Base-by-base conservation (phyloP, 805 yeast species). In the Wickerhamomyces rabaulensis region DNA sequence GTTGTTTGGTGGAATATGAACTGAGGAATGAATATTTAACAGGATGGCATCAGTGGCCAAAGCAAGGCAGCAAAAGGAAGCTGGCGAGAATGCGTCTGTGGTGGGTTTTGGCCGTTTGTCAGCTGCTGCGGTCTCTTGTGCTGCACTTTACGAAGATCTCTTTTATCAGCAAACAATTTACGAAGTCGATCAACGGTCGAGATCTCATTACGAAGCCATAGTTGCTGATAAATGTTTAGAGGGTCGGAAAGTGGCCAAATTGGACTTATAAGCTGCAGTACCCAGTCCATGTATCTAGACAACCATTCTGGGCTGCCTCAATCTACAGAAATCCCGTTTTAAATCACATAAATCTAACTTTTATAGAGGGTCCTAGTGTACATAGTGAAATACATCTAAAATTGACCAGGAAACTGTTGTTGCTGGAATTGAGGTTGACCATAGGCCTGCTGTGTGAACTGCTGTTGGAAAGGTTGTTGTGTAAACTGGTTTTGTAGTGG, bases 371-470 rank as follows among this genome's bases (percentile, higher is more conserved):
- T 8, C n/a, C n/a, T 27, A 27, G n/a, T 27, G 31, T 27, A 27
- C 31, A 27, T 27, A 27, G 13, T 12, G 31, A 27, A 4, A 13
- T 13, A 27, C 31, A 27, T 20, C 39, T 36, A 36, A n/a, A 42
- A 22, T 22, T 45, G 48, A 26, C 39, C 38, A 35, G 39, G 22
- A 19, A 27, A 41, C 40, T 42, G 49, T 17, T 42, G 51, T 16
- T 38, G 42, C 19, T 39, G 46, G 10, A 13, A 27, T 2, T 27
- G n/a, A 19, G 36, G 47, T 21, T 35, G 44, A 19, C 42, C 52
- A 31, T 39, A 39, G 4, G 20, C 23, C 9, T 27, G 27, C 29
- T 44, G 45, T 39, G 29, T n/a, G 6, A 31, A 23, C 44, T 13
- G 35, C 9, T 31, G 35, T 33, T 33, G 36, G 3, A 23, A 22